Base-by-base conservation (phyloP, 2,329 filamentous ascomycete genomes). In the Leptoxyphium fumago region DNA sequence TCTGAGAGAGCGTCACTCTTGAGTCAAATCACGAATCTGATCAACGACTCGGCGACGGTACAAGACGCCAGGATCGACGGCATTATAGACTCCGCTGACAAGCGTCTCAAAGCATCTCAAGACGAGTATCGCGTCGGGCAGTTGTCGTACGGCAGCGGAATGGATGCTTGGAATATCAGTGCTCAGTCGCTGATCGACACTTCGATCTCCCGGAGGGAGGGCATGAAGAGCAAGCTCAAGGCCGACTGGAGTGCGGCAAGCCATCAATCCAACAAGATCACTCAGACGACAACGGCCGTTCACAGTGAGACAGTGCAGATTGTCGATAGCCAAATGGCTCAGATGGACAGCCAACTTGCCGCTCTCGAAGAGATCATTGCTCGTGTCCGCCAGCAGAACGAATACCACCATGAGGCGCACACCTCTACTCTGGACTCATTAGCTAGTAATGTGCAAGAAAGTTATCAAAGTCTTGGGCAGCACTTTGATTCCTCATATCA, bases 351-450 rank as follows among this genome's bases (percentile, higher is more conserved):
- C n/a, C 86, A 96, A 62, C 88, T 98, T 75, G 77, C 80, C 45
- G 84, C 85, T 1, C 73, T 98, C 7, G 89, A 96, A 55, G 84
- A 89, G 51, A 94, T 95, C 54, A 86, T 96, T 34, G 74, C 80
- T 29, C 79, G 84, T 29, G 87, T 93, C 41, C 78, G 81, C 47
- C 76, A 75, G 1, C 82, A 93, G 55, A 96, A 94, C 60, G 77
- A 81, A 28, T 70, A 71, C 14, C 86, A 94, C 57, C 81, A 91
- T 59, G 71, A 78, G 21, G 72, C 74, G 21, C 84, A 93, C 50
- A 63, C 72, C 1, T 61, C 70, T n/a, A 82, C 79, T 1, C 67
- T 94, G n/a, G 65, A 73, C 29, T 65, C 64, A 9, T 70, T 95
- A 29, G 76, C 81, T 0, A 68, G 64, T 14, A 80, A 78, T 1